Evolutionary conservation across 2,329 filamentous ascomycete genomes (phyloP).

Genomic region (Piedraia hortae): DNA sequence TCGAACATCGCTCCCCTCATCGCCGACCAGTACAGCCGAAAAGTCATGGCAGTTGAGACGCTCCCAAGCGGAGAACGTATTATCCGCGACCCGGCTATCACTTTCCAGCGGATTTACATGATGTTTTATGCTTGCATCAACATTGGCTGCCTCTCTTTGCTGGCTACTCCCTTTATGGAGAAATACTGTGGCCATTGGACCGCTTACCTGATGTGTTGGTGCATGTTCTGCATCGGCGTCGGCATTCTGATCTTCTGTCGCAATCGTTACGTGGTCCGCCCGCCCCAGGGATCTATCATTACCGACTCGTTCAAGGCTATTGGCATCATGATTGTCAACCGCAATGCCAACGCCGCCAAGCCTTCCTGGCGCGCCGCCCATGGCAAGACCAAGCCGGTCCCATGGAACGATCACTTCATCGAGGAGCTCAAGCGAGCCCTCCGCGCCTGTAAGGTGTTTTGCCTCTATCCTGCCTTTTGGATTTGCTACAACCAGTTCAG

Average conservation of each 20-base stretch:
- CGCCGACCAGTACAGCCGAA: constrained; percentile 18
- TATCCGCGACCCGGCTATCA: constrained; percentile 20
- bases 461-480: constrained; percentile 14
- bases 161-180: constrained; percentile 41
- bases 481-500: constrained; percentile 3
- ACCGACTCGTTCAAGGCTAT: constrained; percentile 36
- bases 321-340: constrained; percentile 24
- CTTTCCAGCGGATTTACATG: constrained; percentile 21
- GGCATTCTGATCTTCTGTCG: constrained; percentile 21
- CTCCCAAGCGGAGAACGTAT: constrained; percentile 17
- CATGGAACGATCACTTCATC: constrained; percentile 34
- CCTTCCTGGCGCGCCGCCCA: constrained; percentile 32
- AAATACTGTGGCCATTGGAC: constrained; percentile 35
- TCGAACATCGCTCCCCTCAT: constrained; percentile 34
- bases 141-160: constrained; percentile 37
- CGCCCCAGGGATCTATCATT: constrained; percentile 34
- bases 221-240: constrained; percentile 35
- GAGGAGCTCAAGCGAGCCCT: constrained; percentile 39
- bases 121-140: constrained; percentile 50
- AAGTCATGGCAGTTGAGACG: constrained; percentile 13
- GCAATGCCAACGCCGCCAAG: constrained; percentile 34
- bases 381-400: constrained; percentile 18
- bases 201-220: constrained; percentile 32
- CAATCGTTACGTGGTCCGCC: constrained; percentile 16
- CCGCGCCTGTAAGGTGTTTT: constrained; percentile 40